Base-by-base conservation (phyloP, 73 alveolate species). In the Halteria grandinella region DNA sequence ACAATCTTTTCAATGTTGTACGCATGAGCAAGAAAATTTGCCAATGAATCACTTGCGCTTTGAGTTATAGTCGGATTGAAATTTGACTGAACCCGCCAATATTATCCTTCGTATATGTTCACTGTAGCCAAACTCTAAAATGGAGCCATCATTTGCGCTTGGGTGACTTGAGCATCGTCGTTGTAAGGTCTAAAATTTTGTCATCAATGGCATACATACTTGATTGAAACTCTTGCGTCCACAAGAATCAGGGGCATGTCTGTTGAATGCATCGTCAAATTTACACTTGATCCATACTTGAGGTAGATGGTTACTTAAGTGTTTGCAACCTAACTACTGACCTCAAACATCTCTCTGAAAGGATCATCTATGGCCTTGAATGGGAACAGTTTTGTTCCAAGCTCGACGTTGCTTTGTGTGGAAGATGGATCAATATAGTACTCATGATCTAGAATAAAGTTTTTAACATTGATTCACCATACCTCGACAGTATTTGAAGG, bases 351-450 rank as follows among this genome's bases (percentile, higher is more conserved):
- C 28, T 57, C 73, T 29, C 73, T 20, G 28, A 57, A 57, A 11
- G 73, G 54, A 32, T 57, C 73, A 32, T 57, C 73, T 57, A 57
- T 14, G 20, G 53, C 11, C 36, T 57, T 57, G 21, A 57, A 57
- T 5, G 73, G 73, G 36, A 25, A 29, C 6, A 3, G 4, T 10
- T 25, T 57, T 57, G 25, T 20, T 6, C 73, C 73, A 15, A 57
- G 53, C 36, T 57, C 73, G n/a, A 57, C 8, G 52, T 57, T 57
- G 36, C 73, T 57, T 10, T 6, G 8, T 24, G 8, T 28, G 31
- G 73, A 57, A 1, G 29, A 29, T 6, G 73, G 73, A 31, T 57
- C 73, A 25, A 57, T 29, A 29, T 6, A 57, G 20, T 28, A 28
- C 3, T 32, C 36, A 4, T 60, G 20, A 1, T 31, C 77, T 60